Base-by-base conservation (phyloP, 2,329 filamentous ascomycete genomes). In the Cadophora malorum region DNA sequence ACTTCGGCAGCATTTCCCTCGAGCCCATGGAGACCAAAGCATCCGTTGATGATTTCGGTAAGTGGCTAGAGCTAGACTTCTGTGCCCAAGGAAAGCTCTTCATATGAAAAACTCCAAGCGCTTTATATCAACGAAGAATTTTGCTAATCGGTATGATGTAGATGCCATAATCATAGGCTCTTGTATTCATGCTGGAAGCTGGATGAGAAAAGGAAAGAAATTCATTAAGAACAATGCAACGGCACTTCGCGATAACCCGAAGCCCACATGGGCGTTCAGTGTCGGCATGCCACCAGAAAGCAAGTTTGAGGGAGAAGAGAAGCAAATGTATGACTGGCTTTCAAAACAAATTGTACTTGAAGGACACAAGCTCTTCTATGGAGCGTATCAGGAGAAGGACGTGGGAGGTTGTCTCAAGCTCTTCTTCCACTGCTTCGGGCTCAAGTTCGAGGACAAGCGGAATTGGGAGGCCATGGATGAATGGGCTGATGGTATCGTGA, bases 241-340 rank as follows among this genome's bases (percentile, higher is more conserved):
- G 28, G 45, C 25, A 12, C 60, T 67, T 3, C 60, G 63, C 21
- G 45, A 58, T 31, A 59, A 67, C 31, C 52, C 52, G 21, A 64
- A 64, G 38, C 60, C 60, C 14, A 64, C 61, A 38, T 67, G 60
- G 60, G 50, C 65, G 41, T 67, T 67, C 45, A 67, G 65, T 41
- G 65, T 64, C 21, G 65, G 65, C 2, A 38, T 60, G 45, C 60
- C 65, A 8, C 65, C 65, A 19, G 41, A 58, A 12, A 52, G 35
- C 12, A 5, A 35, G 3, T 33, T 64, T n/a, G 52, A 28, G 1
- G n/a, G 23, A 9, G 60, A 64, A 49, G 60, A 63, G 41, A 63
- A 64, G 41, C 25, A 38, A 33, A 45, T 64, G 33, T 21, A 55
- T 8, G 35, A 53, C n/a, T 64, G 66, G 55, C 19, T 67, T 14